Percentiles rank a stretch among this genome's conserved stretches.
Conservation (phyloP, 192 early-diverging fungal species). For the Chytriomyces sp. region DNA sequence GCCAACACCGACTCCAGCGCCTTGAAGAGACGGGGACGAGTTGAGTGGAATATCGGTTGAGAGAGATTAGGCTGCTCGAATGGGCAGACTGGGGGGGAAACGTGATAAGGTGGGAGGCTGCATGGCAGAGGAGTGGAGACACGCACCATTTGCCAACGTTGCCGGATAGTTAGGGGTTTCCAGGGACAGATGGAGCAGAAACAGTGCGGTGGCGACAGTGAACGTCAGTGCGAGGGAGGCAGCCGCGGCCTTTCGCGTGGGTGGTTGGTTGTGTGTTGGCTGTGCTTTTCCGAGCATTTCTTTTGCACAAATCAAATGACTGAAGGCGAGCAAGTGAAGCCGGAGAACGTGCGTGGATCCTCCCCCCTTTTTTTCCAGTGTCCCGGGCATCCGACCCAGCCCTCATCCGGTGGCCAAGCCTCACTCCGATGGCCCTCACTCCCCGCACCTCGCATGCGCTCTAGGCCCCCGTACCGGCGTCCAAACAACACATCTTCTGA, state of each 20-base stretch:
- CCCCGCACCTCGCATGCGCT: background rate
- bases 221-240: background rate
- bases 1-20: background rate
- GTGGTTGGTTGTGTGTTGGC: background rate
- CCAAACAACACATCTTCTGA: too few relatives aligned
- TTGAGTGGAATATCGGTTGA: conserved; percentile 1
- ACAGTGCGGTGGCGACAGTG: background rate
- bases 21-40: conserved; percentile 20
- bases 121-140: background rate
- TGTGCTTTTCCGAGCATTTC: background rate
- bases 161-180: background rate
- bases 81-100: conserved; percentile 2
- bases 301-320: background rate
- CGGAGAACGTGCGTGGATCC: background rate
- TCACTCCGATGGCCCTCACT: conserved; percentile 12
- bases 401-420: background rate
- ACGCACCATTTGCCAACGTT: conserved; percentile 2
- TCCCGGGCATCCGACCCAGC: background rate
- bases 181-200: background rate
- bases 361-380: background rate
- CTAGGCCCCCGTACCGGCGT: conserved; percentile 25
- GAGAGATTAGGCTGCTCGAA: conserved; percentile 8
- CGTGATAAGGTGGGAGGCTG: background rate
- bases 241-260: background rate
- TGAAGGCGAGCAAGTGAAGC: background rate